Conservation (phyloP, 805 yeast genomes). For the Pichia thaimueangensis region DNA sequence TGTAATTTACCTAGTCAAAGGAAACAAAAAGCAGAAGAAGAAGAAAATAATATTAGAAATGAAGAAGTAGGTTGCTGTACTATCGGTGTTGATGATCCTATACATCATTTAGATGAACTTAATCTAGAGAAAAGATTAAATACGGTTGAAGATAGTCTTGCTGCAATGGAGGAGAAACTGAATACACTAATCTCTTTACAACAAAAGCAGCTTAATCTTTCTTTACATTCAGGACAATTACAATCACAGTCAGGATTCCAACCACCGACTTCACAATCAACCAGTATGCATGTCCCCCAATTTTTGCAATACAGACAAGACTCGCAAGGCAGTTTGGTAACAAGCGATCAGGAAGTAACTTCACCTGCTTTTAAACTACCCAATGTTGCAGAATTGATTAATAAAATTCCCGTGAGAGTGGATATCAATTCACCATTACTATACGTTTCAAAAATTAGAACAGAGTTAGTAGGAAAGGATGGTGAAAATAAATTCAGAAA, state of each 20-base stretch:
- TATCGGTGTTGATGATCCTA: no score
- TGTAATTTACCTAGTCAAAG: conserved; percentile 38
- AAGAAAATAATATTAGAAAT: neutral
- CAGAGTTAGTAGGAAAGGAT: conserved; percentile 19
- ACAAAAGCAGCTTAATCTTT: neutral
- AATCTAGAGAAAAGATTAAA: no score
- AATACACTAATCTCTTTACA: neutral
- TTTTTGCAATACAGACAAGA: neutral
- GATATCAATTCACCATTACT: conserved; percentile 27
- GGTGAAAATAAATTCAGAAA: conserved; percentile 28
- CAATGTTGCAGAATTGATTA: conserved; percentile 6
- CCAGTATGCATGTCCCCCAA: neutral
- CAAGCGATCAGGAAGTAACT: neutral
- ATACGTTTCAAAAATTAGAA: conserved; percentile 27
- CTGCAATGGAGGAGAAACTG: neutral
- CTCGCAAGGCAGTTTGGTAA: conserved; percentile 3
- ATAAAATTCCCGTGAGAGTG: conserved; percentile 9
- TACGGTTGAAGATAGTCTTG: neutral
- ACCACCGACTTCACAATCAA: no score
- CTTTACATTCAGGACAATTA: neutral
- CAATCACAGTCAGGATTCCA: no score
- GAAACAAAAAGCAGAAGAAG: no score
- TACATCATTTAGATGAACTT: no score
- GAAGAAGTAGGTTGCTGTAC: no score
- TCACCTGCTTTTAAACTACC: conserved; percentile 4